phyloP scores from a whole-genome alignment of 441 rosid species.

The Erodium texanum region DNA sequence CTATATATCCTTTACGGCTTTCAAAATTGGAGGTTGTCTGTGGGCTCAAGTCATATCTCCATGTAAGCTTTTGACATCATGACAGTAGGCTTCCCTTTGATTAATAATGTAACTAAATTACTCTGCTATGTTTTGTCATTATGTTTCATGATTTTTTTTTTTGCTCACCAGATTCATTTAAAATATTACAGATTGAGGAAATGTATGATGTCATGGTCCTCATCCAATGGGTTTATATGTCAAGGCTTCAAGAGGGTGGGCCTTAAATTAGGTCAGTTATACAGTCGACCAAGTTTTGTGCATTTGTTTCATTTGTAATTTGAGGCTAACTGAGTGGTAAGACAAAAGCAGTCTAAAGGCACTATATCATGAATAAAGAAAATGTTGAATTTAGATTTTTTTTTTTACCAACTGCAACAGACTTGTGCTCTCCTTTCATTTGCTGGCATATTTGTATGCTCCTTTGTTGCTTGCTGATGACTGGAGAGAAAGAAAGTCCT shows the following conservation, averaged over 20 bases:
- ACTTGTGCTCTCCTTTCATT: no score
- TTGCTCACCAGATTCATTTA: neutral
- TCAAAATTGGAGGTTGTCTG: neutral
- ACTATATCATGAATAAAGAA: neutral
- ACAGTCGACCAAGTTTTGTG: neutral
- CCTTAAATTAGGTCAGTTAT: neutral
- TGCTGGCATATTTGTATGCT: no score
- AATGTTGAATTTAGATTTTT: neutral
- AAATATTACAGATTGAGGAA: neutral
- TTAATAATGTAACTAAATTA: neutral
- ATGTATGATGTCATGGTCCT: neutral
- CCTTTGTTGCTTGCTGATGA: no score
- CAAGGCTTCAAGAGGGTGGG: slow-evolving; percentile 1
- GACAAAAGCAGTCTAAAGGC: neutral
- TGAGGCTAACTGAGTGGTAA: neutral
- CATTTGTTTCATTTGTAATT: neutral
- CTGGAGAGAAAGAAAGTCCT: no score
- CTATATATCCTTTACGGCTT: neutral
- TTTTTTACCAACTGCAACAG: neutral
- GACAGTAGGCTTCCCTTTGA: neutral
- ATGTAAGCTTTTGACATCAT: neutral
- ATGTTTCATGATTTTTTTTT: neutral
- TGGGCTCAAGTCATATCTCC: neutral
- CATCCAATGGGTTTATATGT: neutral
- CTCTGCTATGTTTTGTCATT: neutral